Base-by-base conservation (phyloP, 1,284 basidiomycete genomes). In the Rhodotorula glutinis region DNA sequence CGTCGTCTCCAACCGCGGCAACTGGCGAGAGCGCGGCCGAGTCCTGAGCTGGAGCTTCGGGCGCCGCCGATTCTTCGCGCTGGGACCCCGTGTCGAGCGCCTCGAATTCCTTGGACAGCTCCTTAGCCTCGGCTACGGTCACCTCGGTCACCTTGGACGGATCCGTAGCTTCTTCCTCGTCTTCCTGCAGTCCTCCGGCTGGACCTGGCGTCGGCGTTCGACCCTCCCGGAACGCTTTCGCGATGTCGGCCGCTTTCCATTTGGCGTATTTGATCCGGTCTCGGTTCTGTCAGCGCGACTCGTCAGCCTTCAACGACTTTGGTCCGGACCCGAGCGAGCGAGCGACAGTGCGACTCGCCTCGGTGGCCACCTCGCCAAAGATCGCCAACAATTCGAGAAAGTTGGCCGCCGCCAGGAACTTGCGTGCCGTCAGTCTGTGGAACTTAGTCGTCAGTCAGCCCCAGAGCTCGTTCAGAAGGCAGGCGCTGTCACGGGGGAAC, bases 171-270 rank as follows among this genome's bases (percentile, higher is more conserved):
- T 55, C 53, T 17, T 70, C 64, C 11, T 57, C 59, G 7, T 57
- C 66, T 4, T 67, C 43, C 4, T 29, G 49, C 41, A 71, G 55
- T 10, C 71, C 71, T 4, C 69, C 70, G 0, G 77, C 74, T 11
- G 78, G 77, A 2, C 77, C 78, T 17, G 89, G 84, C 1, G 81
- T 80, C 53, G 90, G 90, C 67, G 83, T 85, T 33, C 87, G 84
- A 17, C 90, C 91, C 78, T 93, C 91, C n/a, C 91, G 86, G 76
- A 91, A 85, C 3, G 92, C 90, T 78, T 90, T 93, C 25, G 88
- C 85, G 51, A 95, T 92, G 72, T 93, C 90, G 10, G 88, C 86
- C 41, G 92, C 92, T 78, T 92, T 93, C 92, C 92, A 94, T 79
- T 93, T 93, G 11, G 91, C 84, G 78, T 95, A 95, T 62, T 85